phyloP scores from a whole-genome alignment of 305 asterid genomes.

The Caryopteris hybrid region DNA sequence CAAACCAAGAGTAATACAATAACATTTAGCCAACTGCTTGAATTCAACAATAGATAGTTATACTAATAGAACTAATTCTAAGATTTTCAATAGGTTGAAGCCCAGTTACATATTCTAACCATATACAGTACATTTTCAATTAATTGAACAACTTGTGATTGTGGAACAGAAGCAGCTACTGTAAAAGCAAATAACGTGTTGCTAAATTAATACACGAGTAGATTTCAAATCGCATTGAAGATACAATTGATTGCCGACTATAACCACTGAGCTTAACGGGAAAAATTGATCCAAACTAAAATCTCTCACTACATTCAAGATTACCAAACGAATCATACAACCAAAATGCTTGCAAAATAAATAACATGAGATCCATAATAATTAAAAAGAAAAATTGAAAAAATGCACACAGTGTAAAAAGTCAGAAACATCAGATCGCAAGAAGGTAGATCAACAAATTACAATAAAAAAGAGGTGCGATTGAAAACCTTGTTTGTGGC shows the following conservation, averaged over 20 bases:
- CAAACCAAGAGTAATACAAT: neutral
- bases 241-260: neutral
- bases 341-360: neutral
- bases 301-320: neutral
- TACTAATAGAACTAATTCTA: neutral
- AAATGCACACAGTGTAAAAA: neutral
- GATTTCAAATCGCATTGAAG: neutral
- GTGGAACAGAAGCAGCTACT: neutral
- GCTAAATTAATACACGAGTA: neutral
- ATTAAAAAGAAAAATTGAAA: no score
- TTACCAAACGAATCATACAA: neutral
- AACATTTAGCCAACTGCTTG: neutral
- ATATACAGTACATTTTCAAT: no score
- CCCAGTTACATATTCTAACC: neutral
- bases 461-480: neutral
- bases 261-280: neutral
- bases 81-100: neutral
- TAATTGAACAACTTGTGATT: neutral
- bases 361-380: neutral
- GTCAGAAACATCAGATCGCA: neutral
- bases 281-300: neutral
- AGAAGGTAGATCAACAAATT: neutral
- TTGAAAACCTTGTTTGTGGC: slow-evolving; percentile 81
- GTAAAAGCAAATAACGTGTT: neutral
- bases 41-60: neutral